Evolutionary conservation across 768 basidiomycete genomes (phyloP), one percentile per base, ranked within the genome.

Genomic region (Botryobasidium botryosum): DNA sequence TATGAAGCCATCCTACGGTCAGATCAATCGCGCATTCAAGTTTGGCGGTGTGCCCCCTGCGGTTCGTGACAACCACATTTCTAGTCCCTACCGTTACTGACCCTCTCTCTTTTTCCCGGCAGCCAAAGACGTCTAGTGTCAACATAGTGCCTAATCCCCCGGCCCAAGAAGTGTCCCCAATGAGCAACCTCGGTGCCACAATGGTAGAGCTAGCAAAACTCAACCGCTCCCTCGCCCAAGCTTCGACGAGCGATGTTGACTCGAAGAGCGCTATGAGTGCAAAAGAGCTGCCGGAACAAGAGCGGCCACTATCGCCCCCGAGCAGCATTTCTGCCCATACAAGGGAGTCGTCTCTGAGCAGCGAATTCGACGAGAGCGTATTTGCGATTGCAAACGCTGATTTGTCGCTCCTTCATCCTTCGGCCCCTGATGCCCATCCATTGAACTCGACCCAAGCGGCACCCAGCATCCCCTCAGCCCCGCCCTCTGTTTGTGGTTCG

Each of bases 381-480:
- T 49, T 39, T 39, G 42, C 33, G 2, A 35, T 49, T 23, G 48
- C 48, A 13, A 46, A 46, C 23, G 31, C 46, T 21, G 48, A 49
- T 29, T 31, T 46, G 3, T 49, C 48, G 2, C 28, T 47, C 5
- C 17, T 46, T 27, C 29, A 38, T 25, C 29, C 48, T 25, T 18
- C 36, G 8, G 36, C 36, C 18, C 20, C 10, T 8, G 45, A 40
- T 4, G 23, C n/a, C n/a, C n/a, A n/a, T n/a, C n/a, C n/a, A n/a
- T n/a, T n/a, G n/a, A n/a, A n/a, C n/a, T n/a, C n/a, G n/a, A n/a
- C n/a, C n/a, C n/a, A n/a, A n/a, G n/a, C n/a, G n/a, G n/a, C n/a
- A n/a, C n/a, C n/a, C n/a, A n/a, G n/a, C n/a, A n/a, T n/a, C n/a
- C n/a, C n/a, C n/a, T n/a, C n/a, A 43, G 32, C 18, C 27, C 24